Conservation (phyloP, 2,329 filamentous ascomycete genomes). For the Colletotrichum euphorbiae region DNA sequence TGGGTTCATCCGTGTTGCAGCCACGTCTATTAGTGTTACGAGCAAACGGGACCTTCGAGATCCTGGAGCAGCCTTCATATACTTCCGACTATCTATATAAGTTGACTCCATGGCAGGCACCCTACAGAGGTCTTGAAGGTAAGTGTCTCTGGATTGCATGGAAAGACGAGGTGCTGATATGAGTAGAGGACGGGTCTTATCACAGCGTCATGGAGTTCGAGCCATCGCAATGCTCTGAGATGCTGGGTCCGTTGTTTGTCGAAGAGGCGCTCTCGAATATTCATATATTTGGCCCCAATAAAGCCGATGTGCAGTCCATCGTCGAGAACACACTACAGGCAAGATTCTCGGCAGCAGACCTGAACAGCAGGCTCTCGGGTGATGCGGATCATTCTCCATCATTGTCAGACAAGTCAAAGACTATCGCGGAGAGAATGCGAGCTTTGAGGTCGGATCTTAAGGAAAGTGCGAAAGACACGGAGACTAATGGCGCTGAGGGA, state of each 20-base stretch:
- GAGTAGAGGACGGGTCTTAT: conserved; percentile 62
- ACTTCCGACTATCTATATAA: conserved; percentile 70
- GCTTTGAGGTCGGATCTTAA: conserved; percentile 52
- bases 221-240: conserved; percentile 61
- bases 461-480: conserved; percentile 38
- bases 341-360: conserved; percentile 28
- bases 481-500: conserved; percentile 41
- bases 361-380: conserved; percentile 19
- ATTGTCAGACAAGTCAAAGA: conserved; percentile 54
- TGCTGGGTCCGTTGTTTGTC: conserved; percentile 66
- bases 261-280: conserved; percentile 65
- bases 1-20: conserved; percentile 65
- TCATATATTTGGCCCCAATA: conserved; percentile 68
- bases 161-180: conserved; percentile 43
- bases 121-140: conserved; percentile 69
- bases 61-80: conserved; percentile 70
- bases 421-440: conserved; percentile 62
- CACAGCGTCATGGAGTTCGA: conserved; percentile 70
- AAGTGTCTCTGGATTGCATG: conserved; percentile 33
- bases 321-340: conserved; percentile 38
- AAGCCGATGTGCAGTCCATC: conserved; percentile 55
- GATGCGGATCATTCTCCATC: conserved; percentile 46
- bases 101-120: conserved; percentile 70
- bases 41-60: conserved; percentile 70
- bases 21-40: conserved; percentile 70